These are phyloP conservation scores for Combretum micranthum DNA, from an alignment of 345 rosid species.

Conservation along the genomic window DNA sequence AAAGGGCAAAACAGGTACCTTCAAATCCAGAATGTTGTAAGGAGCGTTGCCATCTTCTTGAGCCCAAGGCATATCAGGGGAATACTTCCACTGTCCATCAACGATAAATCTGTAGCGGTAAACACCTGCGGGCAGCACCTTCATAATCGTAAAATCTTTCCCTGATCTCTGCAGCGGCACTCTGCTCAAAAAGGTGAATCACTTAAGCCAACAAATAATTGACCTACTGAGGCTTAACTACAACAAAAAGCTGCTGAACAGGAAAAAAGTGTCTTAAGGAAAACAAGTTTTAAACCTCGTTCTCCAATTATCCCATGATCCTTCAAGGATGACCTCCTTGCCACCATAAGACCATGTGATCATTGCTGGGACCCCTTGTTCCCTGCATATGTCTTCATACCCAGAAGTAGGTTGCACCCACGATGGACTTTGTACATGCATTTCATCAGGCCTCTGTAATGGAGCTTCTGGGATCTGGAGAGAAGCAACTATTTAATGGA, in stretches of 20 bases:
- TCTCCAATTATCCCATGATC: slow-evolving; percentile 98
- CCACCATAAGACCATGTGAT: slow-evolving; percentile 91
- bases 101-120: slow-evolving; percentile 87
- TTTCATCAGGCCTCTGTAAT: slow-evolving; percentile 81
- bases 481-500: background rate
- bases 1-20: slow-evolving; percentile 36
- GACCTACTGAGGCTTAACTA: background rate
- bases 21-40: slow-evolving; percentile 79
- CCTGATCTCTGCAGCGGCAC: slow-evolving; percentile 84
- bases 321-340: slow-evolving; percentile 78
- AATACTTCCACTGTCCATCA: slow-evolving; percentile 85
- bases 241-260: slow-evolving; percentile 1
- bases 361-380: slow-evolving; percentile 87
- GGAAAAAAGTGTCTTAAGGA: background rate
- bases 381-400: slow-evolving; percentile 50
- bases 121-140: slow-evolving; percentile 92
- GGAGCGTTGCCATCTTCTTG: slow-evolving; percentile 74
- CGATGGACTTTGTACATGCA: slow-evolving; percentile 49
- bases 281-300: slow-evolving; percentile 44
- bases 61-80: slow-evolving; percentile 76
- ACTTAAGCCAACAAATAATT: slow-evolving; percentile 5
- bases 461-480: slow-evolving; percentile 82
- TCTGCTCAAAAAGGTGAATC: slow-evolving; percentile 42
- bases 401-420: slow-evolving; percentile 49
- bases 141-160: slow-evolving; percentile 89